A percentile compares a stretch with the other conserved stretches of the same genome.
These are phyloP conservation scores for Aspergillus sojae DNA, from an alignment of 2,329 filamentous ascomycete species.

Conservation along the genomic window DNA sequence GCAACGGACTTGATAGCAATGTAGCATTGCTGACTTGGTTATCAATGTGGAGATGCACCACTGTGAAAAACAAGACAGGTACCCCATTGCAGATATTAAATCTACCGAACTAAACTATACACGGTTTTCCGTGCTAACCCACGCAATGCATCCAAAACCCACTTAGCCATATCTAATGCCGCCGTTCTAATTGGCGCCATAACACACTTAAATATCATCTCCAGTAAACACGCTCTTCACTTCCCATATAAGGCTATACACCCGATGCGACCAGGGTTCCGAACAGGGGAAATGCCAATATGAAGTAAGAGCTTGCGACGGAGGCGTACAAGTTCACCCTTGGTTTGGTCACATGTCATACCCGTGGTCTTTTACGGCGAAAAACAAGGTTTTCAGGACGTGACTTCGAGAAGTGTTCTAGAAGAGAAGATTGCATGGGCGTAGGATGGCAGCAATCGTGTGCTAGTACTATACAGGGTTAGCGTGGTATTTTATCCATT, in stretches of 20 bases:
- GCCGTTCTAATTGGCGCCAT: neutral
- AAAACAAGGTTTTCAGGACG: slow-evolving; percentile 10
- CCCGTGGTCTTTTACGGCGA: neutral
- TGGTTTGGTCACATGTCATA: slow-evolving; percentile 7
- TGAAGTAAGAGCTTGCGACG: neutral
- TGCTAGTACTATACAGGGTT: neutral
- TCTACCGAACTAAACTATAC: neutral
- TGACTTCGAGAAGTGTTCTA: slow-evolving; percentile 23
- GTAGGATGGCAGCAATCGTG: neutral
- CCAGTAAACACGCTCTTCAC: neutral
- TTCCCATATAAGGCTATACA: neutral
- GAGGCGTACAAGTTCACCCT: neutral
- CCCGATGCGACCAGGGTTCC: neutral
- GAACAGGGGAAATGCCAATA: neutral
- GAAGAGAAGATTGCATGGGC: slow-evolving; percentile 8
- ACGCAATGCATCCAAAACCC: neutral
- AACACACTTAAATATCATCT: neutral
- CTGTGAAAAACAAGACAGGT: neutral
- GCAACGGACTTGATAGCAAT: neutral
- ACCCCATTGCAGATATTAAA: neutral
- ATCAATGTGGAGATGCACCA: neutral
- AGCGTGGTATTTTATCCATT: neutral
- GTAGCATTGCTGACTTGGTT: neutral
- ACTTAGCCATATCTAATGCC: neutral
- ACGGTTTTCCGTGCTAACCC: neutral